A percentile compares a stretch with the other conserved stretches of the same genome.
These are phyloP conservation scores for Spatholobus suberectus DNA, from an alignment of 306 rosid genomes.

Conservation along the genomic window DNA sequence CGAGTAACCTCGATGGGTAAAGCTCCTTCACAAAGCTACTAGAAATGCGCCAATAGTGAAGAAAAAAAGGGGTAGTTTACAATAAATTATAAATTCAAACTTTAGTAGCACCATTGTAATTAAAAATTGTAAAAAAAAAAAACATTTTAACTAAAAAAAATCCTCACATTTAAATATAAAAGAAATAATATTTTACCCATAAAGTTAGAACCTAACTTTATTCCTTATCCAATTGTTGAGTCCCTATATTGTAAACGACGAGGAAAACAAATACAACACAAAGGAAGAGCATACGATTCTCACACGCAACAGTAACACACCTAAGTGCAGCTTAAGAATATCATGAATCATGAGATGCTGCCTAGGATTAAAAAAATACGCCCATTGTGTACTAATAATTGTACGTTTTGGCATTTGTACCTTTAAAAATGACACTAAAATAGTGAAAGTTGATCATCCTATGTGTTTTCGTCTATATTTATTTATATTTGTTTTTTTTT, in stretches of 20 bases:
- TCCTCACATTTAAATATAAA: neutral
- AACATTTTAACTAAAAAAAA: neutral
- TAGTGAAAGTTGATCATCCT: neutral
- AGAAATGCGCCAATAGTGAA: neutral
- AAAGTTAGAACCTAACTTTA: slow-evolving; percentile 22
- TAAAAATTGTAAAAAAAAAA: neutral
- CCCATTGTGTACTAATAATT: neutral
- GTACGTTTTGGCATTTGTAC: neutral
- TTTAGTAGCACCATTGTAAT: neutral
- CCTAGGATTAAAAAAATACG: neutral
- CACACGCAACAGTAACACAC: slow-evolving; percentile 25
- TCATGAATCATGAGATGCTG: neutral
- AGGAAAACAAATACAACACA: neutral
- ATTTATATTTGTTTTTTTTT: too few species aligned
- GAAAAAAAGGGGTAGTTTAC: neutral
- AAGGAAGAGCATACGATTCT: slow-evolving; percentile 33
- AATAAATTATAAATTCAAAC: neutral
- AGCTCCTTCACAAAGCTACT: neutral
- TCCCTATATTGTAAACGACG: neutral
- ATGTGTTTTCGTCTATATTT: neutral
- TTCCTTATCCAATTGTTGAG: slow-evolving; percentile 27
- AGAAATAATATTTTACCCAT: neutral
- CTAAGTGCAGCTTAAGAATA: slow-evolving; percentile 20
- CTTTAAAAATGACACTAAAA: neutral
- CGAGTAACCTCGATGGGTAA: neutral